phyloP scores from a whole-genome alignment of 345 rosid genomes.

The Dipteronia dyeriana region DNA sequence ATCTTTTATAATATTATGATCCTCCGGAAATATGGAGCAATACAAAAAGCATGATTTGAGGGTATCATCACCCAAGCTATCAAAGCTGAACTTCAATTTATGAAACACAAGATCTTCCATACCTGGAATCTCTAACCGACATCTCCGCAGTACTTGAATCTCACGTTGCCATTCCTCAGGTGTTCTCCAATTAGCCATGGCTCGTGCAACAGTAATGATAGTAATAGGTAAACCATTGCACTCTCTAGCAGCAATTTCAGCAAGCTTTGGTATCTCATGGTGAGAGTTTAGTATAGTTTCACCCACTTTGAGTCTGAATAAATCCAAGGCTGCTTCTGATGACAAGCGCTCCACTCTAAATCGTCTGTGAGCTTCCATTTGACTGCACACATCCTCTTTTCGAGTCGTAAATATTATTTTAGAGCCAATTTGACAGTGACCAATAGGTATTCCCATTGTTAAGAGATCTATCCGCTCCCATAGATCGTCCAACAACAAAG shows the following conservation, averaged over 20 bases:
- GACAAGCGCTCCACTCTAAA: conserved; percentile 23
- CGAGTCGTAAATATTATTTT: conserved; percentile 35
- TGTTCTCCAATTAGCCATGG: conserved; percentile 20
- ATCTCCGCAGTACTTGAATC: background rate
- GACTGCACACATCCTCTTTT: conserved; percentile 24
- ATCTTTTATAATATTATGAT: background rate
- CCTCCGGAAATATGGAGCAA: conserved; percentile 17
- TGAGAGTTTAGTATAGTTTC: conserved; percentile 6
- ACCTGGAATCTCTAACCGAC: background rate
- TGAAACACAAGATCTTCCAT: background rate
- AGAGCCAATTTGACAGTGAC: background rate
- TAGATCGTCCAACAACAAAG: conserved; percentile 15
- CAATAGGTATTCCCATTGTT: conserved; percentile 25
- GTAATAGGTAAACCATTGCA: conserved; percentile 32
- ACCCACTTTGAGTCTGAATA: conserved; percentile 28
- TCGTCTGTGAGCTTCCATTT: conserved; percentile 25
- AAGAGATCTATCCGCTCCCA: background rate
- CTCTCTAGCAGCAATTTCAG: conserved; percentile 15
- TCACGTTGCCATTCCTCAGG: conserved; percentile 10
- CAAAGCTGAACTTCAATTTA: background rate
- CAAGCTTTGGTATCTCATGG: conserved; percentile 13
- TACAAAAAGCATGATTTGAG: conserved; percentile 22
- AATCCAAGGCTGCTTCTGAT: conserved; percentile 3
- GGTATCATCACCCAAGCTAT: background rate
- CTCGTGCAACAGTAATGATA: conserved; percentile 15